Conservation (phyloP, 2,329 filamentous ascomycete species). For the Fonsecaea pedrosoi region DNA sequence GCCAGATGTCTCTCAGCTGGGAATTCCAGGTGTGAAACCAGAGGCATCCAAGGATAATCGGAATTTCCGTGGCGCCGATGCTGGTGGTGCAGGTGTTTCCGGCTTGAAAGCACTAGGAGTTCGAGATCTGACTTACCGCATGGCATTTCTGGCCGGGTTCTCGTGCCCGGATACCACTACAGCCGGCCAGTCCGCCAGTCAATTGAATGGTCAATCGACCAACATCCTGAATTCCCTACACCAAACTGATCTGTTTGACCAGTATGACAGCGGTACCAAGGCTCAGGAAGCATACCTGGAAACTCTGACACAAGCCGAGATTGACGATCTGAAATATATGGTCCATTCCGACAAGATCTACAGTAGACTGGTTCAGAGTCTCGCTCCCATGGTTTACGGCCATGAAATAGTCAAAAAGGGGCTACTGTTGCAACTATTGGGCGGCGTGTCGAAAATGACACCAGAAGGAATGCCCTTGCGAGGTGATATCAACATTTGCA, state of each 20-base stretch:
- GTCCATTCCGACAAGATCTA: constrained; percentile 97
- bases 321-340: constrained; percentile 89
- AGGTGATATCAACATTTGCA: constrained; percentile 98
- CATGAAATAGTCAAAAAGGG: constrained; percentile 99
- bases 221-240: constrained; percentile 88
- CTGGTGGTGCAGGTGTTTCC: constrained; percentile 80
- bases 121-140: constrained; percentile 74
- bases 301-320: constrained; percentile 83
- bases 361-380: constrained; percentile 85
- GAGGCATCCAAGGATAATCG: constrained; percentile 84
- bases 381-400: constrained; percentile 96
- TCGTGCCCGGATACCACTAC: constrained; percentile 83
- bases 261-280: constrained; percentile 75
- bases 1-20: constrained; percentile 92
- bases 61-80: constrained; percentile 77
- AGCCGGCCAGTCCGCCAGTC: constrained; percentile 73
- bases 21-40: constrained; percentile 82
- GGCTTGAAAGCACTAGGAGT: constrained; percentile 93
- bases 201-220: constrained; percentile 73
- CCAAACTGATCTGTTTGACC: constrained; percentile 71
- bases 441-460: constrained; percentile 91
- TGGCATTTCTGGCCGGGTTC: constrained; percentile 39
- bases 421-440: constrained; percentile 88
- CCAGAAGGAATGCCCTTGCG: constrained; percentile 93
- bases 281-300: constrained; percentile 86